Conservation (phyloP, 805 yeast species). For the Teunomyces tritomae region DNA sequence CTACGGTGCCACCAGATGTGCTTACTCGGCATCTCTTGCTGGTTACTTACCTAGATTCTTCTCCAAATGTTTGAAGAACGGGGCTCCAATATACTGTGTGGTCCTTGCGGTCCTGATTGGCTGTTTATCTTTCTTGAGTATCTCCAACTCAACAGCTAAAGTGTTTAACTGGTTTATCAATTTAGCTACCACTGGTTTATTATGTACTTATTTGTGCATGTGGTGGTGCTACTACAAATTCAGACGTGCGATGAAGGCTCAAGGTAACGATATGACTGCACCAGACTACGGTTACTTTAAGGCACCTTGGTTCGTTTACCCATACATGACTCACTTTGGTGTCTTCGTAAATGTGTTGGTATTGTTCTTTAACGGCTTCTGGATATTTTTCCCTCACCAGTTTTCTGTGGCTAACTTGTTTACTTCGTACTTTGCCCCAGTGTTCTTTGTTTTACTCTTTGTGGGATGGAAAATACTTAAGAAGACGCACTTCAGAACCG, state of each 20-base stretch:
- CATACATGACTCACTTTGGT: conserved; percentile 52
- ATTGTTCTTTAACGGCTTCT: conserved; percentile 40
- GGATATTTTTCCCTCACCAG: conserved; percentile 39
- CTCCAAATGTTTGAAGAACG: conserved; percentile 57
- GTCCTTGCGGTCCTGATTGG: conserved; percentile 38
- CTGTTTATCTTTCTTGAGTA: conserved; percentile 31
- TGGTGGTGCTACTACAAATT: conserved; percentile 52
- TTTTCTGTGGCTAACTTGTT: conserved; percentile 32
- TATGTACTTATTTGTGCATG: conserved; percentile 61
- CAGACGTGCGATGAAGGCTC: conserved; percentile 27
- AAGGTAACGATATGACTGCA: conserved; percentile 34
- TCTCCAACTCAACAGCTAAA: conserved; percentile 54
- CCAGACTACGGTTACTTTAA: conserved; percentile 27
- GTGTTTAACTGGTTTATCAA: conserved; percentile 74
- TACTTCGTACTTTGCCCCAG: conserved; percentile 39
- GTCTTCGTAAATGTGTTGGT: conserved; percentile 20
- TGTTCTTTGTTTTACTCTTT: conserved; percentile 48
- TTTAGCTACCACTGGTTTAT: conserved; percentile 63
- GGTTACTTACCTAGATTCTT: conserved; percentile 79
- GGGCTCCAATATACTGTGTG: conserved; percentile 68
- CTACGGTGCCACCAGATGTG: conserved; percentile 35
- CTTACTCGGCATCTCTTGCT: conserved; percentile 69
- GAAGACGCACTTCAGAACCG: conserved; percentile 44
- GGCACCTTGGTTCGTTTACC: conserved; percentile 58
- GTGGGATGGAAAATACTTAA: conserved; percentile 52